These are phyloP conservation scores for Apophysomyces variabilis DNA, from an alignment of 371 early-diverging fungal genomes.

Conservation along the genomic window DNA sequence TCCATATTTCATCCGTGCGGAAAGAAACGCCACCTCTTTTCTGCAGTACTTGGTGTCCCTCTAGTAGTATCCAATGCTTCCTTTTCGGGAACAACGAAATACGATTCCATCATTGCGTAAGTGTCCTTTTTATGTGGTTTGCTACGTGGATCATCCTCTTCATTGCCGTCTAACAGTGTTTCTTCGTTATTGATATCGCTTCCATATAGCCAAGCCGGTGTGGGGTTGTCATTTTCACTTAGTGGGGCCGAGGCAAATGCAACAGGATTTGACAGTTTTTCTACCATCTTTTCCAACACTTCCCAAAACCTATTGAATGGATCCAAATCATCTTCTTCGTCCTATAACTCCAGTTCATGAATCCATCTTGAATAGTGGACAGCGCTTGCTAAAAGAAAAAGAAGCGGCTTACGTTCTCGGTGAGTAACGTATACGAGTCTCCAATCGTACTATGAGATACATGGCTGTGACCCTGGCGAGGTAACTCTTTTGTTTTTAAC, in stretches of 20 bases:
- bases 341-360: conserved; percentile 2
- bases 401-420: not conserved
- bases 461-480: conserved; percentile 13
- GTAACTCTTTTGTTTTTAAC: not conserved
- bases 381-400: too few species aligned
- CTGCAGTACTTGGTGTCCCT: not conserved
- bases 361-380: too few species aligned
- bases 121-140: conserved; percentile 22
- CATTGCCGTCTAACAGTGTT: not conserved
- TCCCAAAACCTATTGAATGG: conserved; percentile 88
- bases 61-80: not conserved
- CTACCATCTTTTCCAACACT: conserved; percentile 74
- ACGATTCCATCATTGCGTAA: conserved; percentile 61
- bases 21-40: not conserved
- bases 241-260: conserved; percentile 78
- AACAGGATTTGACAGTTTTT: conserved; percentile 75
- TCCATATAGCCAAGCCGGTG: conserved; percentile 14
- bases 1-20: not conserved
- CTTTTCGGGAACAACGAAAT: conserved; percentile 51
- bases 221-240: conserved; percentile 53
- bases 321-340: conserved; percentile 59
- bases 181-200: conserved; percentile 10
- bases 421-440: conserved; percentile 38
- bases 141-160: not conserved
- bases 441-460: conserved; percentile 20